Percentiles rank a stretch among this genome's conserved stretches.
Conservation (phyloP, 352 stramenopile genomes). For the Paralagenidium karlingii region DNA sequence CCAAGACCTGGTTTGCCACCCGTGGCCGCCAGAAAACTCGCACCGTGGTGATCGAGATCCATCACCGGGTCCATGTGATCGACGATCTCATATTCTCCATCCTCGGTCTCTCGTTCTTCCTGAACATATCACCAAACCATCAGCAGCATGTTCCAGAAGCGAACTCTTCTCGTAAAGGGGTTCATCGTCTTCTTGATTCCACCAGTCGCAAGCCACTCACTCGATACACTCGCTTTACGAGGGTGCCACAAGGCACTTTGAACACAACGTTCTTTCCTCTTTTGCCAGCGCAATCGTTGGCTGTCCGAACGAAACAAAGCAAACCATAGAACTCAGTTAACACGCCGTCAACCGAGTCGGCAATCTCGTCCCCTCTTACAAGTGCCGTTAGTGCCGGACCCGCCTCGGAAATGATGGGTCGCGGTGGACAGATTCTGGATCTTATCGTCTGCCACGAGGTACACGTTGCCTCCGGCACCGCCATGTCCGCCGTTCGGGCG, state of each 20-base stretch:
- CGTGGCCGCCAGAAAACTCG: conserved; percentile 53
- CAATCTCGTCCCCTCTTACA: conserved; percentile 19
- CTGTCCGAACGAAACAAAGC: conserved; percentile 10
- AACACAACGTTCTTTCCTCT: conserved; percentile 71
- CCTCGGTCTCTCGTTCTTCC: conserved; percentile 61
- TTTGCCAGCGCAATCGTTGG: conserved; percentile 62
- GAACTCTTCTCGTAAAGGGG: background rate
- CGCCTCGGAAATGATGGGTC: conserved; percentile 77
- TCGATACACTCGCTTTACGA: conserved; percentile 78
- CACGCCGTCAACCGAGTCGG: background rate
- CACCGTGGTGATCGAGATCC: conserved; percentile 64
- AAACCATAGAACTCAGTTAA: background rate
- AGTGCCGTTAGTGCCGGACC: conserved; percentile 69
- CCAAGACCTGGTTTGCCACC: conserved; percentile 75
- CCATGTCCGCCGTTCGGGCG: conserved; percentile 77
- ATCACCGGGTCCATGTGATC: conserved; percentile 64
- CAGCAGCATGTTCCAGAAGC: background rate
- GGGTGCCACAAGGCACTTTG: conserved; percentile 75
- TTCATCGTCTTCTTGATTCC: no score
- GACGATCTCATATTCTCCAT: conserved; percentile 70
- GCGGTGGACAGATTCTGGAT: conserved; percentile 77
- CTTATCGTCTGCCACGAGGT: conserved; percentile 53
- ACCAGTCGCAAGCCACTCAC: conserved; percentile 15
- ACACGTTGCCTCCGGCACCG: conserved; percentile 67
- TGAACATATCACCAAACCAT: conserved; percentile 3